Evolutionary conservation across 148 eudicot species (phyloP), one percentile per base, ranked within the genome.

Genomic region (Rhododendron ovatum): DNA sequence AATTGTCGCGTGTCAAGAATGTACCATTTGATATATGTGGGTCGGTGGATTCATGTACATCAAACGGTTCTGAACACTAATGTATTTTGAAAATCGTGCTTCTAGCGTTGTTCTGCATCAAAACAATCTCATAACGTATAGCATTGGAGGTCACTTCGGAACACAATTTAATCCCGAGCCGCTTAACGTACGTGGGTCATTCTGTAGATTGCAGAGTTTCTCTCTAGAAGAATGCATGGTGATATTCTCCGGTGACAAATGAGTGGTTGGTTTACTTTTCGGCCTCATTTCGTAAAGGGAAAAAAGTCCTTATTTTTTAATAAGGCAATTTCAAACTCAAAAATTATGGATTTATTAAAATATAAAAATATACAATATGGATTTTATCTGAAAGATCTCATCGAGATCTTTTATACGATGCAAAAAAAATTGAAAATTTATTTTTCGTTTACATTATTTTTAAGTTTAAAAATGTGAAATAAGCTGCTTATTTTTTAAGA

Each of bases 21-120:
- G 39, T 37, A 37, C 1, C 24, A 7, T 59, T 20, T 4, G 12
- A 67, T 9, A 26, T 3, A 67, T 2, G 15, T 67, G 33, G 28
- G 3, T 63, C 3, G 0, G 2, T 63, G 18, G 71, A 63, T 0
- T 2, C 5, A 3, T 65, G 2, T 2, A 10, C 1, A 65, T 65
- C 14, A 0, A n/a, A 65, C 30, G 0, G 3, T n/a, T 65, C 14
- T 0, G 0, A 2, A 63, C 8, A n/a, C 1, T 8, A 26, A 26
- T 67, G n/a, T 59, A 59, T 59, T 7, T 0, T 20, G 1, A 59
- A 59, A 59, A 20, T 59, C 18, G 14, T 10, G 14, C 12, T 10
- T 67, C 0, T 10, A 26, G 4, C 28, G 3, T n/a, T 67, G 4
- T 17, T 67, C 0, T 26, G 15, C 15, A 26, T 63, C 24, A 67